Conservation (phyloP, 2,329 filamentous ascomycete genomes). For the Clarireedia homoeocarpa region DNA sequence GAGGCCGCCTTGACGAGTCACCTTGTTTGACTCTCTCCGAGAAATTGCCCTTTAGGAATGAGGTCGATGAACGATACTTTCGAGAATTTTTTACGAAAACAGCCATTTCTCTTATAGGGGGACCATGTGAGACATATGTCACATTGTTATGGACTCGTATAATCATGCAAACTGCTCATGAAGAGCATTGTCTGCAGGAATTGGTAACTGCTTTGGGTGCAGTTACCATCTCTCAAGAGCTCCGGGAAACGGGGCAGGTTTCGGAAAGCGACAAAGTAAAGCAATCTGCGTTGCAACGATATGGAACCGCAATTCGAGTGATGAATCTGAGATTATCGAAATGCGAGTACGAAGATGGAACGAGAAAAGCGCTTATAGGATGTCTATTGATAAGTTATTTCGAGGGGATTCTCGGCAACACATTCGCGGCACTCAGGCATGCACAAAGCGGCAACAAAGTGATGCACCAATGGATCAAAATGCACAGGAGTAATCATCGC, state of each 20-base stretch:
- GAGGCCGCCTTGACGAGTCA: neutral
- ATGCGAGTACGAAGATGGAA: neutral
- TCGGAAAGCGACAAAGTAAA: neutral
- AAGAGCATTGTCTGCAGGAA: conserved; percentile 50
- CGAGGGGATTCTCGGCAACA: conserved; percentile 8
- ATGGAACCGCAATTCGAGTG: conserved; percentile 6
- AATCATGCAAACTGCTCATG: conserved; percentile 54
- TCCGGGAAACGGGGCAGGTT: neutral
- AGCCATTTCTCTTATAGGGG: conserved; percentile 37
- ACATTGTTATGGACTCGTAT: conserved; percentile 53
- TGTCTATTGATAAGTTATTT: conserved; percentile 10
- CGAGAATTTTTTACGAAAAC: conserved; percentile 2
- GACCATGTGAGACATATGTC: conserved; percentile 39
- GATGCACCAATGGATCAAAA: conserved; percentile 5
- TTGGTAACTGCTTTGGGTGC: conserved; percentile 58
- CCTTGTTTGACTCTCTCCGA: neutral
- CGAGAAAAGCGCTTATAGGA: conserved; percentile 9
- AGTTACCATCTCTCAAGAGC: conserved; percentile 27
- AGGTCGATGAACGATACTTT: conserved; percentile 32
- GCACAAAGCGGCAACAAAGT: neutral
- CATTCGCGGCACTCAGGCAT: conserved; percentile 5
- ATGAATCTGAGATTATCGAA: conserved; percentile 5
- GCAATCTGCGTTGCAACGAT: conserved; percentile 8
- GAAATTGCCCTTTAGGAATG: conserved; percentile 28
- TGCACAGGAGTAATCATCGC: neutral